Conservation (phyloP, 108 stramenopile species). For the Nitzschia putrida region DNA sequence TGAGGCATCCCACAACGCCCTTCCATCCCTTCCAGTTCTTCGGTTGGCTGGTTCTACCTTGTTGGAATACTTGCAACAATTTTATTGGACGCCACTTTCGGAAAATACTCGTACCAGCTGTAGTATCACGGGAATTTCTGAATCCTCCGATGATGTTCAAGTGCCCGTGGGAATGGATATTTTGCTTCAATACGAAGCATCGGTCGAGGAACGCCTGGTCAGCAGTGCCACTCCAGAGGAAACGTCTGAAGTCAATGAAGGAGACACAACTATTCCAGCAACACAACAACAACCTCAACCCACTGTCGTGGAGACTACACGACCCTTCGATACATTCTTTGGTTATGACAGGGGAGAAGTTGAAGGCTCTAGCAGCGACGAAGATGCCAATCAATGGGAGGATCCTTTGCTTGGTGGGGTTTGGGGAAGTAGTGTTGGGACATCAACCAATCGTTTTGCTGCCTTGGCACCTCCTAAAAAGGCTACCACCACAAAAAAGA, state of each 20-base stretch:
- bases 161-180: conserved; percentile 8
- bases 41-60: conserved; percentile 65
- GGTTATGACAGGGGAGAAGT: conserved; percentile 76
- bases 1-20: conserved; percentile 75
- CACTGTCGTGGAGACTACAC: conserved; percentile 1
- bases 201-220: not conserved
- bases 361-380: not conserved
- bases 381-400: conserved; percentile 19
- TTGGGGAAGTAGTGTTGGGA: conserved; percentile 30
- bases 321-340: conserved; percentile 67
- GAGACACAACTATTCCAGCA: not conserved
- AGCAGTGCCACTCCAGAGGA: too few relatives aligned
- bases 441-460: conserved; percentile 30
- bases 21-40: conserved; percentile 67
- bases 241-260: not conserved
- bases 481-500: conserved; percentile 7
- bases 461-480: conserved; percentile 31
- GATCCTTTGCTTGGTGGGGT: conserved; percentile 26
- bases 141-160: not conserved
- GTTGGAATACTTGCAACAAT: conserved; percentile 58
- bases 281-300: too few relatives aligned
- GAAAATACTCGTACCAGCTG: conserved; percentile 2
- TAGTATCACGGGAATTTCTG: not conserved
- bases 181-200: conserved; percentile 25
- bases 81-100: conserved; percentile 63